phyloP scores from a whole-genome alignment of 2,329 filamentous ascomycete species.

The Intubia oerlemansii region DNA sequence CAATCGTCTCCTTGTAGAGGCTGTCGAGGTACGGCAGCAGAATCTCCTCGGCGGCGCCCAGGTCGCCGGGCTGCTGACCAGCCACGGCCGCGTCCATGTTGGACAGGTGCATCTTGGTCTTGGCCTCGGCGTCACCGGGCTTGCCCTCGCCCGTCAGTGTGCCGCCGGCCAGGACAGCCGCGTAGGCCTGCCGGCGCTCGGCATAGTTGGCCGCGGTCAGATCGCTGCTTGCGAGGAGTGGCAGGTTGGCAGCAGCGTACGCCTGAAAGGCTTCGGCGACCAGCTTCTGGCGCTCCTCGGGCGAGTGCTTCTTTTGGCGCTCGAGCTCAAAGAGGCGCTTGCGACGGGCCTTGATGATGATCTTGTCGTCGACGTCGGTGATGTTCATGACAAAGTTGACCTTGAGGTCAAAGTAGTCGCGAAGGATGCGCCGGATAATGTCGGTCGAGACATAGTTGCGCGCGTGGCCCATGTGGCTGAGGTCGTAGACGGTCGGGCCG shows the following conservation, averaged over 20 bases:
- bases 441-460: conserved; percentile 61
- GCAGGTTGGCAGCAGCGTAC: conserved; percentile 10
- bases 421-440: conserved; percentile 48
- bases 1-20: conserved; percentile 31
- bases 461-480: conserved; percentile 54
- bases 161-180: conserved; percentile 8
- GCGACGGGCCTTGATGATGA: conserved; percentile 11
- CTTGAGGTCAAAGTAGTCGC: conserved; percentile 49
- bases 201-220: conserved; percentile 7
- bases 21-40: conserved; percentile 43
- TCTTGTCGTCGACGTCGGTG: conserved; percentile 47
- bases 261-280: conserved; percentile 8
- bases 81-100: conserved; percentile 10
- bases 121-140: conserved; percentile 11
- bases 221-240: conserved; percentile 5
- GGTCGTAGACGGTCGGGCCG: conserved; percentile 36
- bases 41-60: conserved; percentile 36
- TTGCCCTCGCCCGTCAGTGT: conserved; percentile 8
- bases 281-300: conserved; percentile 7
- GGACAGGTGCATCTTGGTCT: conserved; percentile 10
- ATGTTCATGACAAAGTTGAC: conserved; percentile 62
- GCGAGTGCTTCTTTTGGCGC: conserved; percentile 6
- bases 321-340: conserved; percentile 10
- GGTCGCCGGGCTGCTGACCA: conserved; percentile 20
- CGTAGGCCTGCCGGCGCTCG: conserved; percentile 8